These are phyloP conservation scores for Chrysanthemum lavandulifolium DNA, from an alignment of 129 eudicot species.

Conservation along the genomic window DNA sequence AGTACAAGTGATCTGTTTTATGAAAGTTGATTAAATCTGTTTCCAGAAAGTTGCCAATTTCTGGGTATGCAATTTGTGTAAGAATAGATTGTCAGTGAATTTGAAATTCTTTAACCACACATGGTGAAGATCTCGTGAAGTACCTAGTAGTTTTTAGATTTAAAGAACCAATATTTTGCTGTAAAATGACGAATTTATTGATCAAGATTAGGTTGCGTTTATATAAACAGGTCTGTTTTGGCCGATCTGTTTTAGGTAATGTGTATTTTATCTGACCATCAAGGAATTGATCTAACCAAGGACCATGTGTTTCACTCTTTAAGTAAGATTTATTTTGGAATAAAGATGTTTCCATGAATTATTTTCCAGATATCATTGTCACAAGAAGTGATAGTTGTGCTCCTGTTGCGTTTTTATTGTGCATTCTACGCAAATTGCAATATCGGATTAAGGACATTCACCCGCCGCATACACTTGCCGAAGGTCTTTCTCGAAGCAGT, in stretches of 20 bases:
- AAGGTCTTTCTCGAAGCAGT: no score
- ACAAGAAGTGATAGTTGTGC: neutral
- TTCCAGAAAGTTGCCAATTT: neutral
- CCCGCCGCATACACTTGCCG: no score
- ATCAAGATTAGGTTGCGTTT: neutral
- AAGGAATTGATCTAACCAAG: constrained; percentile 41
- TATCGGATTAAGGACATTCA: neutral
- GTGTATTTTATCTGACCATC: neutral
- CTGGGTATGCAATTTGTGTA: neutral
- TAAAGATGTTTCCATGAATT: constrained; percentile 1
- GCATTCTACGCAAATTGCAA: constrained; percentile 3
- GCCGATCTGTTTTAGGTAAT: no score
- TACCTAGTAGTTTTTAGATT: neutral
- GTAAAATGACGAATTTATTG: neutral
- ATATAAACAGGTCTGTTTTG: neutral
- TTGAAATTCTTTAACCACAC: neutral
- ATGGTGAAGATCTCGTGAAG: no score
- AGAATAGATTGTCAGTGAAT: neutral
- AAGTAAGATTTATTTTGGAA: constrained; percentile 44
- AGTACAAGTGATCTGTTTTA: neutral
- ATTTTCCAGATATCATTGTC: constrained; percentile 1
- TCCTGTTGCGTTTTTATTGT: neutral
- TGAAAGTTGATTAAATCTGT: neutral
- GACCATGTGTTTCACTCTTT: constrained; percentile 47
- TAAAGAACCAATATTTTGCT: neutral